Base-by-base conservation (phyloP, 2,329 filamentous ascomycete species). In the Penicillium sp. region DNA sequence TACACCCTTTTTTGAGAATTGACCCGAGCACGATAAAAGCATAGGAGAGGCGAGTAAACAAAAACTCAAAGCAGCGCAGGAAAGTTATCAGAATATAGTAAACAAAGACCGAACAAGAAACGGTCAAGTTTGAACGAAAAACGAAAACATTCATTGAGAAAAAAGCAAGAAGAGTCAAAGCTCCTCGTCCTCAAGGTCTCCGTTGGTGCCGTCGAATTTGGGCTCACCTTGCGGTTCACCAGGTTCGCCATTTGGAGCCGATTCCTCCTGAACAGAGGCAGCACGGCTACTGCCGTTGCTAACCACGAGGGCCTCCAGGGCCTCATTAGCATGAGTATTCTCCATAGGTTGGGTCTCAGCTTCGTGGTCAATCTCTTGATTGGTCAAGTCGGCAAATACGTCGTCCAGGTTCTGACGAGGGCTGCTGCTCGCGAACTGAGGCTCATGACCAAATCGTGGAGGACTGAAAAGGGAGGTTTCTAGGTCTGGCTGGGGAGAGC, bases 261-360 rank as follows among this genome's bases (percentile, higher is more conserved):
- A 60, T 12, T 64, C 66, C 6, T 68, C 66, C 31, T 65, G 56
- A 25, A 65, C 54, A n/a, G 70, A 67, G 7, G 63, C 63, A 25
- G 69, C 65, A 39, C 64, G 64, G 41, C 71, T 72, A 27, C 68
- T 68, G 18, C 66, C 69, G 40, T 72, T 72, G 56, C 72, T 71
- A 27, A 71, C 75, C 54, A 74, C 69, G 15, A 77, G 68, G 23
- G 67, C 72, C 54, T 79, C 77, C 21, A 79, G 63, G 4, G 76
- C 77, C 60, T 79, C 77, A 39, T 75, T 77, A 8, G 75, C 76
- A 60, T 79, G 76, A n/a, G 72, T 74, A 29, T 76, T 75, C 50
- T 77, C 74, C 68, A 74, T 71, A 13, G 60, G 67, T 62, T 68
- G 69, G 6, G 58, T 48, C 44, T 70, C 68, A 12, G 61, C 47